Evolutionary conservation across 345 rosid genomes (phyloP), one percentile per base, ranked within the genome.

Genomic region (Clausena lansium): DNA sequence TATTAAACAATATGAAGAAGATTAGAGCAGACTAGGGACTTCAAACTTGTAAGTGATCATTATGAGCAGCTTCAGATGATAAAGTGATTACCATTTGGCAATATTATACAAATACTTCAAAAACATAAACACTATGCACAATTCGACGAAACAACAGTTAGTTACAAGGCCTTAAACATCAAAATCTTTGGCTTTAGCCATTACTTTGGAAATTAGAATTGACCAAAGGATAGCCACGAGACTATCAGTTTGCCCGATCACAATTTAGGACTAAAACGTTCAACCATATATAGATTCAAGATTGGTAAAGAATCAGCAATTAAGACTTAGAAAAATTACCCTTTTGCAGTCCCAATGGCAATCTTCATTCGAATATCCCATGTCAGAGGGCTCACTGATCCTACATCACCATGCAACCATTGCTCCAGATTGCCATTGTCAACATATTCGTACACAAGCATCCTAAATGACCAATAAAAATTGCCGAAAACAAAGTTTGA

Each of bases 361-460:
- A 95, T 92, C 86, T 89, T 95, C 94, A 93, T 93, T 27, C 99
- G 89, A 0, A 95, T 83, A 78, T 92, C 97, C 99, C 99, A 95
- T 2, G 93, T 91, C 28, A 95, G 84, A 45, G 98, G 99, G 83
- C 98, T 92, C 33, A 86, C 84, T 1, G 96, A 89, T 50, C 97
- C 99, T 15, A 93, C 94, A 71, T 92, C 98, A 73, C 99, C 98
- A 28, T 95, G 99, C 75, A 95, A 71, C 99, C 99, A 93, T 74
- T 93, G 98, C 91, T 95, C 99, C 89, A 95, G 85, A 85, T 93
- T 95, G 54, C 97, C 98, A 79, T 95, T 95, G 74, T 93, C 92
- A 24, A 95, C 86, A 60, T 91, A 95, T 83, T 95, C 98, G 70
- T 95, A 95, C 57, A 95, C 92, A 75, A 95, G 97, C 97, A 93